Evolutionary conservation across 164 flowering plant genomes (phyloP).

Genomic region (Chloranthus sessilifolius): DNA sequence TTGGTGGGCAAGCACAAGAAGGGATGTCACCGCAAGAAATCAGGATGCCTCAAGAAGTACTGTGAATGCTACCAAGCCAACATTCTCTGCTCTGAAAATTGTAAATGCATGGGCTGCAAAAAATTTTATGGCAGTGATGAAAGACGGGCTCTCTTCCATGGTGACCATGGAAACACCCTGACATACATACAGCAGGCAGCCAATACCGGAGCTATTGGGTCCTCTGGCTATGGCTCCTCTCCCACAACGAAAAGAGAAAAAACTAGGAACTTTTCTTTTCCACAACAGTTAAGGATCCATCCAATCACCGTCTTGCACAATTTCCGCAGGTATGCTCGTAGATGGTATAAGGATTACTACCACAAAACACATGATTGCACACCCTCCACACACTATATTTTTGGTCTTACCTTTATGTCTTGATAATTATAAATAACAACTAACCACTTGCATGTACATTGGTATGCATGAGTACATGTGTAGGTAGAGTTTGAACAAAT

Average conservation of each 20-base stretch:
- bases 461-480: too few relatives aligned
- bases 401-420: too few relatives aligned
- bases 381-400: too few relatives aligned
- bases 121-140: conserved; percentile 94
- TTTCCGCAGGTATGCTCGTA: conserved; percentile 67
- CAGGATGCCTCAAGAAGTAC: conserved; percentile 91
- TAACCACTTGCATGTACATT: too few relatives aligned
- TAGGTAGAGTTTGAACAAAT: too few relatives aligned
- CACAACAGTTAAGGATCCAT: conserved; percentile 43
- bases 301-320: conserved; percentile 43
- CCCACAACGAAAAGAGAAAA: conserved; percentile 70
- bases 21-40: conserved; percentile 94
- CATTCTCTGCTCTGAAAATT: conserved; percentile 84
- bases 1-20: conserved; percentile 76
- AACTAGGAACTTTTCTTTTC: conserved; percentile 58
- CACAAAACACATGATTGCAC: too few relatives aligned
- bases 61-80: conserved; percentile 95
- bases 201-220: conserved; percentile 92
- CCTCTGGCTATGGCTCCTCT: conserved; percentile 85
- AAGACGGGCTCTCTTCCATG: conserved; percentile 79
- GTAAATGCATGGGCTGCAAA: conserved; percentile 92
- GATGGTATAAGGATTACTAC: too few relatives aligned
- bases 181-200: conserved; percentile 85
- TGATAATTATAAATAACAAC: too few relatives aligned
- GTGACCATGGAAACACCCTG: conserved; percentile 55